Evolutionary conservation across 2,329 filamentous ascomycete species (phyloP).

Genomic region (Lasiodiplodia sp.): DNA sequence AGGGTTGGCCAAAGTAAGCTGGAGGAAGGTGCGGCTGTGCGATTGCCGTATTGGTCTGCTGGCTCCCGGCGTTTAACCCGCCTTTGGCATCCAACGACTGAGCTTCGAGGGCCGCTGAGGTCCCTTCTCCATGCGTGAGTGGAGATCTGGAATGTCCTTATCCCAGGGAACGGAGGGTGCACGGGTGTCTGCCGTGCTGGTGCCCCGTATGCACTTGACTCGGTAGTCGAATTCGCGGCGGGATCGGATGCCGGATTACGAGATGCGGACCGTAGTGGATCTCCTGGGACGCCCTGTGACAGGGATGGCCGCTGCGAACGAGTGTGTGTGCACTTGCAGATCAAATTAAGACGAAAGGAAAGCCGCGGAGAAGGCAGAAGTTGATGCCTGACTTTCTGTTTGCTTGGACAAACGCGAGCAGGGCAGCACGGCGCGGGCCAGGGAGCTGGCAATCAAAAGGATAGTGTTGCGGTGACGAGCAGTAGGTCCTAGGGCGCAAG

Average conservation of each 20-base stretch:
- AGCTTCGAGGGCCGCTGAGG: not conserved
- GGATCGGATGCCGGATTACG: not conserved
- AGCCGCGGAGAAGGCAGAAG: not conserved
- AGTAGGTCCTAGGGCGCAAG: slow-evolving; percentile 13
- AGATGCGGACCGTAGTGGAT: not conserved
- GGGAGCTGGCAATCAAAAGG: slow-evolving; percentile 13
- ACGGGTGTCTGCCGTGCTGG: not conserved
- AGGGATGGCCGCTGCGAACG: not conserved
- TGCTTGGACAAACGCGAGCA: slow-evolving; percentile 10
- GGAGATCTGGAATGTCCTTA: not conserved
- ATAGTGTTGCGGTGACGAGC: slow-evolving; percentile 23
- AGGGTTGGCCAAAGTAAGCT: not conserved
- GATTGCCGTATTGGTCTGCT: not conserved
- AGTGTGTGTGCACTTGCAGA: not conserved
- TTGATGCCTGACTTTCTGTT: slow-evolving; percentile 3
- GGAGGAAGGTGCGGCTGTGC: slow-evolving; percentile 2
- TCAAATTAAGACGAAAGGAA: not conserved
- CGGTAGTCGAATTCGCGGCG: not conserved
- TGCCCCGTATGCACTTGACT: not conserved
- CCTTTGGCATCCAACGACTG: not conserved
- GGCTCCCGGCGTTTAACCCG: not conserved
- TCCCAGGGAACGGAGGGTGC: not conserved
- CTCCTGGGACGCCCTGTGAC: not conserved
- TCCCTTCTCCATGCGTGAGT: not conserved
- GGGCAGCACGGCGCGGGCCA: not conserved